A percentile compares a stretch with the other conserved stretches of the same genome.
phyloP scores from a whole-genome alignment of 192 early-diverging fungal species.

The Linnemannia elongata region DNA sequence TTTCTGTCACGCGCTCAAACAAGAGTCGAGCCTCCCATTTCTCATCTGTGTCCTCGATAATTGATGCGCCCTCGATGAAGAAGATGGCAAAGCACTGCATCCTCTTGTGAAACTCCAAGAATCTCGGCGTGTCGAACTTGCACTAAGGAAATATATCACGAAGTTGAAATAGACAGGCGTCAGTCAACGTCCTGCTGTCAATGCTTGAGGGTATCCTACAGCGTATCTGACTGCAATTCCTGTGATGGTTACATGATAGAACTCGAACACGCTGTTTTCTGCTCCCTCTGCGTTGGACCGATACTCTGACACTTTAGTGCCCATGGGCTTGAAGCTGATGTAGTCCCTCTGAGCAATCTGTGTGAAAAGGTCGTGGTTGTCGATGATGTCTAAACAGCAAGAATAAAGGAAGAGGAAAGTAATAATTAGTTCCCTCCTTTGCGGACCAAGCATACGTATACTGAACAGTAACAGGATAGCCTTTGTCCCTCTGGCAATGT shows the following conservation, averaged over 20 bases:
- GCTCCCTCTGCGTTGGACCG: conserved; percentile 52
- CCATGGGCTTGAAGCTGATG: conserved; percentile 78
- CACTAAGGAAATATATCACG: conserved; percentile 32
- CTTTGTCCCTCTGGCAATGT: neutral
- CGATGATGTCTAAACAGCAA: conserved; percentile 59
- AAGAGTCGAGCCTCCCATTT: conserved; percentile 83
- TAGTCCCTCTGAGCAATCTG: conserved; percentile 72
- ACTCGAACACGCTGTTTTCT: conserved; percentile 68
- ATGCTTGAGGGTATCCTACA: neutral
- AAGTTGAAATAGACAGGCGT: neutral
- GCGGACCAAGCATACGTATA: neutral
- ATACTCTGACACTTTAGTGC: conserved; percentile 85
- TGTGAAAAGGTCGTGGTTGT: conserved; percentile 75
- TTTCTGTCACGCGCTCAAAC: conserved; percentile 66
- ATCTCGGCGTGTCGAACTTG: conserved; percentile 74
- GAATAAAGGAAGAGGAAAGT: neutral
- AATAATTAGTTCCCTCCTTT: neutral
- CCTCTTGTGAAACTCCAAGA: conserved; percentile 82
- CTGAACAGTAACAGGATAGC: neutral
- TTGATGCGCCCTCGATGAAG: conserved; percentile 92
- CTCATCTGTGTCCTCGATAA: conserved; percentile 86
- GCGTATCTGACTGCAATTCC: too few species aligned
- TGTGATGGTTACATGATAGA: conserved; percentile 71
- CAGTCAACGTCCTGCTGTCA: neutral
- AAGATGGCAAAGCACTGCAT: conserved; percentile 86